phyloP scores from a whole-genome alignment of 225 moss, liverwort and hornwort species.

The Sphagnum tenellum region DNA sequence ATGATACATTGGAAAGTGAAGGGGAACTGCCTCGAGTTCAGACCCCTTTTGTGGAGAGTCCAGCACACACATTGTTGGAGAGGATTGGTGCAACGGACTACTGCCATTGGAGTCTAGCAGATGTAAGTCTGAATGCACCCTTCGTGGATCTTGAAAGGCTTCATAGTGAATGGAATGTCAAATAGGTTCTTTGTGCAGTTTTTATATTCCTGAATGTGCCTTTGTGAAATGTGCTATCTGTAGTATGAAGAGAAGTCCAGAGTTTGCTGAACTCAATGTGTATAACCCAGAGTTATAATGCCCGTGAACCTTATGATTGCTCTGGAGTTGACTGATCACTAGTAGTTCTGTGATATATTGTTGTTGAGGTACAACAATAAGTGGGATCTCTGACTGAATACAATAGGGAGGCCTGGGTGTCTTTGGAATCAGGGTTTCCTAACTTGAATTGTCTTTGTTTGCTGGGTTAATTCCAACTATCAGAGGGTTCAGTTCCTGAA shows the following conservation, averaged over 20 bases:
- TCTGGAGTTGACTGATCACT: too few species aligned
- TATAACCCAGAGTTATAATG: too few species aligned
- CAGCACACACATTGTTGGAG: conserved; percentile 38
- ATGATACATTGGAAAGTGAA: conserved; percentile 16
- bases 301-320: too few species aligned
- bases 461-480: conserved; percentile 1
- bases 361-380: too few species aligned
- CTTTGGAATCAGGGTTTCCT: neutral
- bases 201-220: too few species aligned
- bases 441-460: conserved; percentile 4
- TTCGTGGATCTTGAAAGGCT: too few species aligned
- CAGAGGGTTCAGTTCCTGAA: conserved; percentile 79
- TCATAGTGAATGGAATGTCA: too few species aligned
- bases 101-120: conserved; percentile 73
- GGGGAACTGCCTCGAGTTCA: conserved; percentile 9
- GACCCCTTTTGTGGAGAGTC: conserved; percentile 25
- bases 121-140: conserved; percentile 28
- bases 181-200: too few species aligned
- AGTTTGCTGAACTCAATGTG: too few species aligned
- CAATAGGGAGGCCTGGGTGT: neutral
- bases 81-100: conserved; percentile 76
- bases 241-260: too few species aligned
- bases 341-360: too few species aligned
- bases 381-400: neutral
- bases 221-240: too few species aligned